A percentile compares a stretch with the other conserved stretches of the same genome.
phyloP scores from a whole-genome alignment of 345 rosid species.

The Arabis alpina region DNA sequence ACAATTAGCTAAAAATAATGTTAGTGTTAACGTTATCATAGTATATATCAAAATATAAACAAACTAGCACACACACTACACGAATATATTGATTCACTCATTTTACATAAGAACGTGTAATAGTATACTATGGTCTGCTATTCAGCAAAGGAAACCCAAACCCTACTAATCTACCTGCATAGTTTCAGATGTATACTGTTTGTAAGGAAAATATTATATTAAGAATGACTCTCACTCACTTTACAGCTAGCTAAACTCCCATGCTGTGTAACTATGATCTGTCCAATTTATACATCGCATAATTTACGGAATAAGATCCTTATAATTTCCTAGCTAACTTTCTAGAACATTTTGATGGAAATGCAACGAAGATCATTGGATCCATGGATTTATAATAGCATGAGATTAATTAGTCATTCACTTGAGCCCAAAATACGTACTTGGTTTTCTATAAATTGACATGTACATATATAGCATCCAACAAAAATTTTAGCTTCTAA shows the following conservation, averaged over 20 bases:
- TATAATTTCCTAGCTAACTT: not conserved
- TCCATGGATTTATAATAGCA: slow-evolving; percentile 26
- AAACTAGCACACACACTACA: too few relatives aligned
- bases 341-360: not conserved
- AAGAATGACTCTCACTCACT: slow-evolving; percentile 25
- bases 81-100: not conserved
- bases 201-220: not conserved
- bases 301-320: slow-evolving; percentile 16
- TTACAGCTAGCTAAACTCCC: slow-evolving; percentile 35
- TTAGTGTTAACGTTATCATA: too few relatives aligned
- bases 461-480: not conserved
- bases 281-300: slow-evolving; percentile 17
- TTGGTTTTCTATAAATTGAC: not conserved
- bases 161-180: slow-evolving; percentile 25
- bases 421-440: slow-evolving; percentile 8
- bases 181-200: slow-evolving; percentile 14
- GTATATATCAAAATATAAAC: too few relatives aligned
- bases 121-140: not conserved
- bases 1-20: too few relatives aligned
- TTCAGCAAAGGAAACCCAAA: slow-evolving; percentile 8
- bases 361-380: slow-evolving; percentile 6
- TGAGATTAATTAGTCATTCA: slow-evolving; percentile 13
- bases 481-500: too few relatives aligned
- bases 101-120: slow-evolving; percentile 15
- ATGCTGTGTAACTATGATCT: slow-evolving; percentile 21